Evolutionary conservation across 2,329 filamentous ascomycete species (phyloP).

Genomic region (Ophiosphaerella korrae): DNA sequence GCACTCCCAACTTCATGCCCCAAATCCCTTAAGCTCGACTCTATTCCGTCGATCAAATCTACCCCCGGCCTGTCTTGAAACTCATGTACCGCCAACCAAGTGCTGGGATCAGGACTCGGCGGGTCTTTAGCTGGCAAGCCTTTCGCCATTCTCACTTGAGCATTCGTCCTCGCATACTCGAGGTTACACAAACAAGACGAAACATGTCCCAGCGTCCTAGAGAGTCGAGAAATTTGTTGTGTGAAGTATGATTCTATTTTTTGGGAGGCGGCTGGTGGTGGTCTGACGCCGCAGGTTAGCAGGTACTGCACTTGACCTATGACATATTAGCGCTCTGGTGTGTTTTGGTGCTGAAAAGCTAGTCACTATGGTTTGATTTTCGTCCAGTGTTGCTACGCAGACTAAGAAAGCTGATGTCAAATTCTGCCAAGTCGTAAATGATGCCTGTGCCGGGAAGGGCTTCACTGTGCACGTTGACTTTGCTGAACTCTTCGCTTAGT

Average conservation of each 20-base stretch:
- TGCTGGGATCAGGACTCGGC: slow-evolving; percentile 28
- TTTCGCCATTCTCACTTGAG: slow-evolving; percentile 35
- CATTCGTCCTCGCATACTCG: slow-evolving; percentile 36
- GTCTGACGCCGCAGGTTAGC: slow-evolving; percentile 21
- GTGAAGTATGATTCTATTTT: slow-evolving; percentile 14
- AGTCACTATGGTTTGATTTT: neutral
- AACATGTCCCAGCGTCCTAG: slow-evolving; percentile 21
- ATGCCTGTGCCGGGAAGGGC: slow-evolving; percentile 31
- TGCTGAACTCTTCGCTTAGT: slow-evolving; percentile 41
- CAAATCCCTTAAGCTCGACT: slow-evolving; percentile 14
- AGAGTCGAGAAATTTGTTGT: slow-evolving; percentile 21
- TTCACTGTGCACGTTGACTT: slow-evolving; percentile 42
- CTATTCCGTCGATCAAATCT: slow-evolving; percentile 8
- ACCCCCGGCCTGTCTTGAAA: slow-evolving; percentile 19
- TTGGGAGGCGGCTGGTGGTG: slow-evolving; percentile 2
- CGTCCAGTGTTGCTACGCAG: slow-evolving; percentile 14
- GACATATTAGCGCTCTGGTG: too few relatives aligned
- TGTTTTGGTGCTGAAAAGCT: too few relatives aligned
- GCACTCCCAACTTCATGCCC: neutral
- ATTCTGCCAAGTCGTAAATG: slow-evolving; percentile 37
- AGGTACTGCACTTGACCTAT: slow-evolving; percentile 21
- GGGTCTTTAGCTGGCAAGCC: slow-evolving; percentile 31
- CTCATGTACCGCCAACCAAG: slow-evolving; percentile 36
- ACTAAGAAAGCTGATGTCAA: slow-evolving; percentile 34
- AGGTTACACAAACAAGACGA: slow-evolving; percentile 30